Evolutionary conservation across 257 asterid genomes (phyloP).

Genomic region (Solanum peruvianum): DNA sequence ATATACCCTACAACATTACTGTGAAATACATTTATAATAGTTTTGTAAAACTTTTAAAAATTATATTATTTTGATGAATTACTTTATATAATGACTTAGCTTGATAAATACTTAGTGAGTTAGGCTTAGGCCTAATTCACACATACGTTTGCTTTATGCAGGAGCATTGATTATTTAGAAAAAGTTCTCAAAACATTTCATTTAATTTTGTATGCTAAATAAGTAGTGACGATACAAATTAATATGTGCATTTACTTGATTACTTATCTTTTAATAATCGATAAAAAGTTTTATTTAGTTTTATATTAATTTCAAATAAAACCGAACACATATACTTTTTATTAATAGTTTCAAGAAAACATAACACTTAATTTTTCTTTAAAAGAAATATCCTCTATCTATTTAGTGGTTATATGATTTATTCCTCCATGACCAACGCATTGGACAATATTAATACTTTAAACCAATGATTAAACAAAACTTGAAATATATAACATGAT

Average conservation of each 20-base stretch:
- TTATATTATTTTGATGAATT: no score
- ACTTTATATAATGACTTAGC: no score
- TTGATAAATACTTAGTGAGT: no score
- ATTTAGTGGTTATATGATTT: neutral
- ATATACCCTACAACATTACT: no score
- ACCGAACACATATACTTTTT: no score
- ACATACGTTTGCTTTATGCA: neutral
- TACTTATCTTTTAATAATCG: neutral
- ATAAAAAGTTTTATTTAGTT: neutral
- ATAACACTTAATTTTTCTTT: neutral
- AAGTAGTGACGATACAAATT: neutral
- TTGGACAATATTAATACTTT: neutral
- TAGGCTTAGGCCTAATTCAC: no score
- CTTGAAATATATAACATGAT: neutral
- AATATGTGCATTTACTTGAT: neutral
- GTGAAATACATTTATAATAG: no score
- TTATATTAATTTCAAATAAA: no score
- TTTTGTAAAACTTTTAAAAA: no score
- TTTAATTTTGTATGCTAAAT: neutral
- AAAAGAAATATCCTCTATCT: neutral
- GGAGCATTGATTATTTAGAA: neutral
- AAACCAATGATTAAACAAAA: neutral
- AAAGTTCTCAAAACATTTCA: neutral
- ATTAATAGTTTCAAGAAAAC: neutral
- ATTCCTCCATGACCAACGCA: neutral